Base-by-base conservation (phyloP, 371 early-diverging fungal species). In the Vairimorpha ceranae region DNA sequence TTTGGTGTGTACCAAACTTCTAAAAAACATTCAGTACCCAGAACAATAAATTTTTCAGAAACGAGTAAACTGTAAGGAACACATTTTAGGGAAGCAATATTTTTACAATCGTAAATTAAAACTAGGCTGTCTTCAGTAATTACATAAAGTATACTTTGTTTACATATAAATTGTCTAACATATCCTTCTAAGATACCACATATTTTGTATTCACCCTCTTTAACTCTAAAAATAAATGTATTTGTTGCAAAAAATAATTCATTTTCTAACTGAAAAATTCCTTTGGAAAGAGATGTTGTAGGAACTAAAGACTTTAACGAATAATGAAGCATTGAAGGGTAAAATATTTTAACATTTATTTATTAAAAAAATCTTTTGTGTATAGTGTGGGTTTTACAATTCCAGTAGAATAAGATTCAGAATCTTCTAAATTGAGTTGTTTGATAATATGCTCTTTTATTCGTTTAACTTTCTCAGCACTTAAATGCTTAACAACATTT, bases 1-100 rank as follows among this genome's bases (percentile, higher is more conserved):
- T 67, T 70, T 10, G 78, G 78, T 15, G 67, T 43, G 15, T 66
- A 19, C 78, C 78, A 78, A n/a, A 74, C 48, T 65, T 78, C 78
- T 14, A 78, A 35, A 25, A 32, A 27, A 56, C 61, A 70, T 23
- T 59, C 43, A 30, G 7, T 43, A 21, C 58, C 69, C 0, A 65
- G 36, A 14, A 65, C 70, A 23, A 78, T 63, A 32, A 65, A 63
- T 14, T 71, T 33, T 10, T 70, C 59, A 48, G 45, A 51, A 32
- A 29, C 33, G 8, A 7, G 10, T 27, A 78, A 43, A 29, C 56
- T 54, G 10, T 33, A 45, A 30, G 45, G 38, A 17, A 41, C 21
- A 32, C 32, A 45, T 38, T 52, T 65, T 36, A 72, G 33, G 2
- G 65, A 63, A 3, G 65, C 72, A 29, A 72, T 36, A 33, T 51